Conservation (phyloP, 768 basidiomycete species). For the Podaxis sp. region DNA sequence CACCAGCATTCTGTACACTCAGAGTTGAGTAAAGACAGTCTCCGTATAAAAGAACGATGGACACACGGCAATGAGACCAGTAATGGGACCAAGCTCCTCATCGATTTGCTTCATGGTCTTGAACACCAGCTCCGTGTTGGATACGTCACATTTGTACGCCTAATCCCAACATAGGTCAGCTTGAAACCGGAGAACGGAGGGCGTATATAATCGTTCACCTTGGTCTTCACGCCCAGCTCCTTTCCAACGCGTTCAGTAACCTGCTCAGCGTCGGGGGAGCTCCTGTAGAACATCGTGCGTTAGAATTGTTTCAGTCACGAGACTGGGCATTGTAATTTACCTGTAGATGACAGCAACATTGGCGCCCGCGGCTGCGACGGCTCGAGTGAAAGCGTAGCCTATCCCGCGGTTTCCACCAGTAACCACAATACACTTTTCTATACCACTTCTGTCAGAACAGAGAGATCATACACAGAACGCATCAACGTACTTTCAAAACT, state of each 20-base stretch:
- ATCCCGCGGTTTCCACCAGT: slow-evolving; percentile 67
- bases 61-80: slow-evolving; percentile 55
- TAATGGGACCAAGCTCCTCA: slow-evolving; percentile 44
- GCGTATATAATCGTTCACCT: slow-evolving; percentile 37
- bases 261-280: slow-evolving; percentile 43
- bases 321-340: slow-evolving; percentile 21
- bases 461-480: no score
- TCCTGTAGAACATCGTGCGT: slow-evolving; percentile 28
- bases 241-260: slow-evolving; percentile 46
- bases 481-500: background rate
- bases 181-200: background rate
- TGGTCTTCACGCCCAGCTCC: slow-evolving; percentile 40
- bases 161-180: slow-evolving; percentile 15
- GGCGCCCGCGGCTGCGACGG: slow-evolving; percentile 52
- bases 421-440: slow-evolving; percentile 50
- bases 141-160: slow-evolving; percentile 66
- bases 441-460: background rate
- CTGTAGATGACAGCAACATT: slow-evolving; percentile 64
- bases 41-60: background rate
- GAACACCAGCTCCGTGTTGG: slow-evolving; percentile 40
- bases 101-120: slow-evolving; percentile 48
- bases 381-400: slow-evolving; percentile 51
- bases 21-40: background rate
- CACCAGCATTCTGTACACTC: slow-evolving; percentile 51
- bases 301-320: background rate